A percentile compares a stretch with the other conserved stretches of the same genome.
phyloP scores from a whole-genome alignment of 805 yeast genomes.

The Jamesozyma lodderae region DNA sequence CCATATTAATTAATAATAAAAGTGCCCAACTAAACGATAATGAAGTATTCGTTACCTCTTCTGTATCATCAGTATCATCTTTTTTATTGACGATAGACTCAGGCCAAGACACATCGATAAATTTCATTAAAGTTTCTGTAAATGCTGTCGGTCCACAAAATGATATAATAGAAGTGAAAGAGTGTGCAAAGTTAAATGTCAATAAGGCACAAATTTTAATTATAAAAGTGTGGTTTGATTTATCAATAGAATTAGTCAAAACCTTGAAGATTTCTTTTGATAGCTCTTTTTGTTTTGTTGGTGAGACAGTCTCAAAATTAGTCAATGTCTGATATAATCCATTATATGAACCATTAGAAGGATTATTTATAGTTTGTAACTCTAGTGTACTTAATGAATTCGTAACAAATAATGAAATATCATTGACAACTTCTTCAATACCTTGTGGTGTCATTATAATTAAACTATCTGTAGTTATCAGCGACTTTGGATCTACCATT shows the following conservation, averaged over 20 bases:
- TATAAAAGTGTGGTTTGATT: slow-evolving; percentile 36
- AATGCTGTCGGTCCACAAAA: slow-evolving; percentile 39
- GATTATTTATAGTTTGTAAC: slow-evolving; percentile 28
- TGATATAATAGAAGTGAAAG: slow-evolving; percentile 36
- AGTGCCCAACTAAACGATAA: slow-evolving; percentile 59
- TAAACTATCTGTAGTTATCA: slow-evolving; percentile 29
- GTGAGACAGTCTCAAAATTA: slow-evolving; percentile 38
- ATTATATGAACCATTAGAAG: slow-evolving; percentile 46
- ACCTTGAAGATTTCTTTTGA: slow-evolving; percentile 31
- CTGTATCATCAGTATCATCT: slow-evolving; percentile 23
- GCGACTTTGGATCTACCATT: slow-evolving; percentile 28
- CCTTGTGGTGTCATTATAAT: slow-evolving; percentile 28
- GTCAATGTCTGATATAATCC: slow-evolving; percentile 42
- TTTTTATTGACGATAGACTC: slow-evolving; percentile 9
- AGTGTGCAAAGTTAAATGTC: slow-evolving; percentile 33
- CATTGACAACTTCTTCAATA: slow-evolving; percentile 26
- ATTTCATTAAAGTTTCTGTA: slow-evolving; percentile 38
- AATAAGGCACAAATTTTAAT: slow-evolving; percentile 46
- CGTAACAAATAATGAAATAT: slow-evolving; percentile 24
- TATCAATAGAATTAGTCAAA: slow-evolving; percentile 31
- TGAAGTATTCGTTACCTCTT: slow-evolving; percentile 43
- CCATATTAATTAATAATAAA: slow-evolving; percentile 36
- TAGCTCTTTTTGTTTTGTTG: slow-evolving; percentile 38
- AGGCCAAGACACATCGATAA: slow-evolving; percentile 40
- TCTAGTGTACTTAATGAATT: slow-evolving; percentile 22